Evolutionary conservation across 345 rosid species (phyloP).

Genomic region (Populus pruinosa): DNA sequence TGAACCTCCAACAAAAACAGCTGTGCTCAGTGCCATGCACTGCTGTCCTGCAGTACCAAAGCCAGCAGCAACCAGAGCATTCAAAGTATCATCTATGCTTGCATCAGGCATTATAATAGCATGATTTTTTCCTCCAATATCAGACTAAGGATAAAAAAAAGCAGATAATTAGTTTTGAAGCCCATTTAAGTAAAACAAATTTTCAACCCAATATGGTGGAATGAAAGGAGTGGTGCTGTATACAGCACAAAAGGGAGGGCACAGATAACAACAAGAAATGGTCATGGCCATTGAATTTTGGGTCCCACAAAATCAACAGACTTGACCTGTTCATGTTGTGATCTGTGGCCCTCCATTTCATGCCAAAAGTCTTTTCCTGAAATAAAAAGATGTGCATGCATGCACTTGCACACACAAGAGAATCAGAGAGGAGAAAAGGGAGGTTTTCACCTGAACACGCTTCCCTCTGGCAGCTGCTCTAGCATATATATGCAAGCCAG

Average conservation of each 20-base stretch:
- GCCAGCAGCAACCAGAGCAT: slow-evolving; percentile 89
- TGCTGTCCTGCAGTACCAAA: slow-evolving; percentile 99
- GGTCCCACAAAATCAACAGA: not conserved
- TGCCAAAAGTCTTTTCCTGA: not conserved
- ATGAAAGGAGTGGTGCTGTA: not conserved
- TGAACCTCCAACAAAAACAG: slow-evolving; percentile 80
- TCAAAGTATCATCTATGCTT: slow-evolving; percentile 67
- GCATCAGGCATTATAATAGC: slow-evolving; percentile 88
- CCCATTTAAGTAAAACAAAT: not conserved
- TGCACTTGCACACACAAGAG: not conserved
- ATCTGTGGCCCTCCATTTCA: not conserved
- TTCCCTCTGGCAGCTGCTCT: slow-evolving; percentile 91
- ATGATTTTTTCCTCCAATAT: slow-evolving; percentile 97
- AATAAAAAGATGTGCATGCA: not conserved
- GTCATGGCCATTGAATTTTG: not conserved
- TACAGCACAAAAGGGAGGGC: slow-evolving; percentile 10
- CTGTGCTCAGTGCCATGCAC: slow-evolving; percentile 96
- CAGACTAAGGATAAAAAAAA: slow-evolving; percentile 41
- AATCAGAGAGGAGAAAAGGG: not conserved
- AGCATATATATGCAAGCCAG: slow-evolving; percentile 92
- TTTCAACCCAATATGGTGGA: too few species aligned
- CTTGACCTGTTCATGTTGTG: not conserved
- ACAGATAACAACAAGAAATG: not conserved
- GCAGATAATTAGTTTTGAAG: not conserved
- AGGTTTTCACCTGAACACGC: slow-evolving; percentile 76